Evolutionary conservation across 805 yeast species (phyloP), one percentile per base, ranked within the genome.

Genomic region (Zygoascus biomembranicola): DNA sequence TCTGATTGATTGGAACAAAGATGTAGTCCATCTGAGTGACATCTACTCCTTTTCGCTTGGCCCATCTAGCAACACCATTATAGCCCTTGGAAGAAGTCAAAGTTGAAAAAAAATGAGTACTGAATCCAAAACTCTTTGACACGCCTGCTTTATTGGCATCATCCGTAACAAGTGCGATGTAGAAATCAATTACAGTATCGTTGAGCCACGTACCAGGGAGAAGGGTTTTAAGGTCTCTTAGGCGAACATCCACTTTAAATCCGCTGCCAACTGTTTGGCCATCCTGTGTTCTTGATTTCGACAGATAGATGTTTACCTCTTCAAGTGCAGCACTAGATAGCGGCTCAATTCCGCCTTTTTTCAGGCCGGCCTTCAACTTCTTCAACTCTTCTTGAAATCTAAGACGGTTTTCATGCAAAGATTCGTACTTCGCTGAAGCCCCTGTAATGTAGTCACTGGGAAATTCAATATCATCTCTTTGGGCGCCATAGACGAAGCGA

Each of bases 141-240:
- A 63, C 60, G 2, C 55, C 70, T 20, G 71, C 57, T 1, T 66
- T 60, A 48, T 71, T 70, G 10, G 75, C 63, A 23, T 78, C 64
- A 4, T 75, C 74, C 2, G 79, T 72, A 6, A 84, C 69, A 59
- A 84, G 61, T 45, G 74, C 73, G 62, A 90, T 73, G 65, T 85
- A 92, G 61, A 82, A 84, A 64, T 94, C 98, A 55, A 94, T 90
- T 4, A 94, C 77, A 45, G 84, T 87, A 68, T 94, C 99, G 65
- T 94, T 94, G 32, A 94, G 75, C 99, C 99, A 94, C 42, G 76
- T 70, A 5, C 84, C 75, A 52, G 84, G 86, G 8, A 76, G 69
- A 35, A 94, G 72, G 0, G 97, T 89, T 46, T 76, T 74, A 52
- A 92, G 67, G 66, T 94, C 99, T 35, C 79, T 70, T 0, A 78